Evolutionary conservation across 192 early-diverging fungal genomes (phyloP), one percentile per base, ranked within the genome.

Genomic region (Rhizoclosmatium sp.): DNA sequence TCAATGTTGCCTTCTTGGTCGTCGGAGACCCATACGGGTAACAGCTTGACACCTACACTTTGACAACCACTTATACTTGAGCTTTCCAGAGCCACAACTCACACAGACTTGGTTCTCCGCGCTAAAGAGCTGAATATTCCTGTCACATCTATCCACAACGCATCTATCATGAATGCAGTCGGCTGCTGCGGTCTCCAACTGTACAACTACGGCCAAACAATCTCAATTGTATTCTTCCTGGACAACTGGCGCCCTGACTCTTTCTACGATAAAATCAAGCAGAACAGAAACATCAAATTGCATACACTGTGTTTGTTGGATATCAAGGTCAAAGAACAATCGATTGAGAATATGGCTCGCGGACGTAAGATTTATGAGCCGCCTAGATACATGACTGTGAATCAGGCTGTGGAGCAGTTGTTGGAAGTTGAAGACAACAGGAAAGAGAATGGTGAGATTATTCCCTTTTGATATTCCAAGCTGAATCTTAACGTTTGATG

Each of bases 241-340:
- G 96, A 97, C 16, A 92, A 89, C 14, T 99, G 98, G 98, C 89
- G 94, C 42, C 98, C 98, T 0, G 98, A 99, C 80, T 95, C 93
- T 76, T 99, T 96, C 83, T 98, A 98, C 86, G 93, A 94, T 73
- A 92, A 95, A 72, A 91, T 99, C 81, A 92, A 93, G 78, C 90
- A 93, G 69, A 99, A 99, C 86, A 78, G 91, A 31, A 79, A 83
- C 65, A 84, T 95, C 66, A 95, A 93, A 42, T 83, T 99, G 72
- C 98, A 99, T 76, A 99, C 98, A 3, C 89, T 99, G 62, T 97
- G 95, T 80, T 83, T 99, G 74, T 89, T 98, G 65, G 97, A 99
- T 85, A 99, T 99, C 88, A 99, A 99, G 85, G 97, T 99, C 46
- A 96, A 97, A 82, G 97, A 99, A 87, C 97, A 98, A 83, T 92